Percentiles rank a stretch among this genome's conserved stretches.
These are phyloP conservation scores for Nakazawaea siamensis DNA, from an alignment of 805 yeast genomes.

Conservation along the genomic window DNA sequence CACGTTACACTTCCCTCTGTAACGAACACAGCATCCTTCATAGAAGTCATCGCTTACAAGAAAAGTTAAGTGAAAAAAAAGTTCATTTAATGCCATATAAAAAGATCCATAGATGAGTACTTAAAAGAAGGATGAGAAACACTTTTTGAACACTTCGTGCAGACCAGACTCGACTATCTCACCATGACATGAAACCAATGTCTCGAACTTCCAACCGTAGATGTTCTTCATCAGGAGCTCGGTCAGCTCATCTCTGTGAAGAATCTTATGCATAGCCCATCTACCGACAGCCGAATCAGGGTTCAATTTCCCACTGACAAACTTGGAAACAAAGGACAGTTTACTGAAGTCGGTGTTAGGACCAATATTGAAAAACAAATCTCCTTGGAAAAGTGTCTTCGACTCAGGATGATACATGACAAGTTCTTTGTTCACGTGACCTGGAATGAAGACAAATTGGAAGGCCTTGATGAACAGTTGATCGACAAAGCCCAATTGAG, in stretches of 20 bases:
- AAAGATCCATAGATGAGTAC: neutral
- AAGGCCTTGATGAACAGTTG: conserved; percentile 29
- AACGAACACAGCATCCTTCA: no score
- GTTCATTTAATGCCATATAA: neutral
- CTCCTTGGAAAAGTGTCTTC: conserved; percentile 49
- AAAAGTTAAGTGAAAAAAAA: no score
- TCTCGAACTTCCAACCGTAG: conserved; percentile 35
- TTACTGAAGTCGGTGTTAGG: conserved; percentile 40
- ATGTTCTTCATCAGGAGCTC: conserved; percentile 21
- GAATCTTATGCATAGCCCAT: conserved; percentile 17
- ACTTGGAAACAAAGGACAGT: no score
- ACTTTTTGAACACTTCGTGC: conserved; percentile 15
- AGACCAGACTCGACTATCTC: conserved; percentile 37
- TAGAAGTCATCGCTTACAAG: no score
- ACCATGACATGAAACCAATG: conserved; percentile 55
- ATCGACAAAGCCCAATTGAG: conserved; percentile 24
- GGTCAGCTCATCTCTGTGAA: conserved; percentile 7
- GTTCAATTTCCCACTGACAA: conserved; percentile 29
- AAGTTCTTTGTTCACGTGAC: conserved; percentile 52
- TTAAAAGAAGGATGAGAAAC: conserved; percentile 1
- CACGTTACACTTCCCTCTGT: no score
- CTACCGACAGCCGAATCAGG: conserved; percentile 31
- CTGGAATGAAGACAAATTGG: conserved; percentile 49
- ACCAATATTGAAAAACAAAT: conserved; percentile 44
- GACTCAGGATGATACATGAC: conserved; percentile 38